Percentiles rank a stretch among this genome's conserved stretches.
phyloP scores from a whole-genome alignment of 805 yeast species.

The Monosporozyma unispora region DNA sequence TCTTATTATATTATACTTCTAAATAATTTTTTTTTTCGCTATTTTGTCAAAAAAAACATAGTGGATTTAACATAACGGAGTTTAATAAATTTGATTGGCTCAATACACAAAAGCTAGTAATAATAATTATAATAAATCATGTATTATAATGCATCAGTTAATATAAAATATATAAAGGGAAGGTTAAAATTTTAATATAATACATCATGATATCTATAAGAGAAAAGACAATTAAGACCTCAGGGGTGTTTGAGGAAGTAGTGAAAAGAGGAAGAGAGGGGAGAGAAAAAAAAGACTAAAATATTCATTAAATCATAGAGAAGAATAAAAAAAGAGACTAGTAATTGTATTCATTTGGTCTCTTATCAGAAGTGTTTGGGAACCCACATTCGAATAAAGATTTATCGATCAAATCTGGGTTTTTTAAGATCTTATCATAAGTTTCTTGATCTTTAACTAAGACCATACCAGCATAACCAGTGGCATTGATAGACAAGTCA shows the following conservation, averaged over 20 bases:
- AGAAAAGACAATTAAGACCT: not conserved
- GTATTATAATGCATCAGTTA: not conserved
- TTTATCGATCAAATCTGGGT: slow-evolving; percentile 35
- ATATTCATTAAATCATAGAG: not conserved
- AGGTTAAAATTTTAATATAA: not conserved
- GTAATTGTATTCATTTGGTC: slow-evolving; percentile 59
- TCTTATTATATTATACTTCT: not conserved
- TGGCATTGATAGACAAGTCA: slow-evolving; percentile 60
- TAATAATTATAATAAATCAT: not conserved
- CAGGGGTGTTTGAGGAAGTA: too few species aligned
- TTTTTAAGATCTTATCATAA: slow-evolving; percentile 39
- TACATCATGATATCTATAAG: not conserved
- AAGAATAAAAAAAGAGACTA: slow-evolving; percentile 17
- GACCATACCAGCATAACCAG: slow-evolving; percentile 72
- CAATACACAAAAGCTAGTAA: not conserved
- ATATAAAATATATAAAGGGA: not conserved
- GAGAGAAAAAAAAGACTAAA: not conserved
- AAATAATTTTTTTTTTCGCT: not conserved
- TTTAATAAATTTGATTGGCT: not conserved
- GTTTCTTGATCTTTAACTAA: slow-evolving; percentile 61
- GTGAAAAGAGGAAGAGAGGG: too few species aligned
- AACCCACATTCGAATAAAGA: slow-evolving; percentile 61
- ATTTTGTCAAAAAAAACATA: not conserved
- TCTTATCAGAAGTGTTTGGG: slow-evolving; percentile 47
- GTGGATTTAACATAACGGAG: not conserved